Conservation (phyloP, 2,329 filamentous ascomycete genomes). For the Colletotrichum sp. region DNA sequence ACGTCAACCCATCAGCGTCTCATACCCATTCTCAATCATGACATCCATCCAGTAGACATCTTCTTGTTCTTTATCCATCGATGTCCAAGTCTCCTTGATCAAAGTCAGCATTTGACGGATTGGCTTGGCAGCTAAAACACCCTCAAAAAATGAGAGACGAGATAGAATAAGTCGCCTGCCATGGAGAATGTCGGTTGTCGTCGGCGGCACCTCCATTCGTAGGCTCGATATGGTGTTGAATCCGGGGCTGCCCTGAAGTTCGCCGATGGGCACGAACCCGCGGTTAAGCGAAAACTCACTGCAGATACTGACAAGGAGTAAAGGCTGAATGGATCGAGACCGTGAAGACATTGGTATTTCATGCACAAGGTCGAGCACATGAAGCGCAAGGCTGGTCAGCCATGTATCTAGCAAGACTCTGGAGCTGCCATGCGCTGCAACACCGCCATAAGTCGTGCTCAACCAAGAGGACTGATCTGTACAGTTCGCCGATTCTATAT, state of each 20-base stretch:
- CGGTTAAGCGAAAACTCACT: conserved; percentile 40
- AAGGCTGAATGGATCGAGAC: conserved; percentile 48
- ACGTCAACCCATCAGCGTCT: conserved; percentile 25
- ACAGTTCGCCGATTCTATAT: conserved; percentile 13
- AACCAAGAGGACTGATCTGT: background rate
- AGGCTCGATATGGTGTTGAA: conserved; percentile 20
- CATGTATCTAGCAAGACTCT: conserved; percentile 33
- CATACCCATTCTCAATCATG: conserved; percentile 25
- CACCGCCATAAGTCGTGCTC: background rate
- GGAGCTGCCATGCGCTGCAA: background rate
- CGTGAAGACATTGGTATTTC: conserved; percentile 47
- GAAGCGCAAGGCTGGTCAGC: conserved; percentile 48
- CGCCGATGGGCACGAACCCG: background rate
- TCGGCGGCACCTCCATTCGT: conserved; percentile 25
- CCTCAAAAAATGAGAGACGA: conserved; percentile 41
- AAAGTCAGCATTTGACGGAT: conserved; percentile 43
- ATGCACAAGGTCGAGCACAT: conserved; percentile 46
- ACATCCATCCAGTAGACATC: conserved; percentile 52
- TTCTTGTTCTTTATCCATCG: conserved; percentile 22
- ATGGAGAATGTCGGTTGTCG: conserved; percentile 35
- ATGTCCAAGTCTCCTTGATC: conserved; percentile 47
- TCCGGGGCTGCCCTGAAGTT: background rate
- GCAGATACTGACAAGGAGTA: conserved; percentile 47
- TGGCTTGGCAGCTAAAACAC: conserved; percentile 43
- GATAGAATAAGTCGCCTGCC: conserved; percentile 41